A percentile compares a stretch with the other conserved stretches of the same genome.
phyloP scores from a whole-genome alignment of 257 asterid species.

The Eustoma russellianum region DNA sequence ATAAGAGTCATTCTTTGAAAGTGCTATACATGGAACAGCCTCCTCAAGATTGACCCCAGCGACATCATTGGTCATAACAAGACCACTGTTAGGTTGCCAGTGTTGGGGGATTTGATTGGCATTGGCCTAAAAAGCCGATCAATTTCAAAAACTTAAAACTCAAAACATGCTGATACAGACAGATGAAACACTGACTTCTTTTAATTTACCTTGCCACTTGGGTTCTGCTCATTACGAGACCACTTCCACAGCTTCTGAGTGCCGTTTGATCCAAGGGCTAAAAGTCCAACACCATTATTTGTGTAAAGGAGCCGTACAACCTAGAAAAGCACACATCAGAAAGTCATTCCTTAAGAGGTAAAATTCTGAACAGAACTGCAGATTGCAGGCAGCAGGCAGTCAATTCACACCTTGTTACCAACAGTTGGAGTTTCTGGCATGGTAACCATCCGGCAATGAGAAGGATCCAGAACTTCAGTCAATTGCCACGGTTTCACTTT shows the following conservation, averaged over 20 bases:
- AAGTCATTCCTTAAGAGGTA: slow-evolving; percentile 2
- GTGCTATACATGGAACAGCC: slow-evolving; percentile 34
- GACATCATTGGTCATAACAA: slow-evolving; percentile 26
- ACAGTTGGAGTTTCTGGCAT: slow-evolving; percentile 84
- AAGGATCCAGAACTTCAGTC: slow-evolving; percentile 79
- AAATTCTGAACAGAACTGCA: neutral
- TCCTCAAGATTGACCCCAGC: slow-evolving; percentile 27
- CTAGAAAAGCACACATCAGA: slow-evolving; percentile 23
- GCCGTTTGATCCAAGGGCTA: slow-evolving; percentile 94
- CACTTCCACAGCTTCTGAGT: slow-evolving; percentile 91
- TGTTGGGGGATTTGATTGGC: slow-evolving; percentile 26
- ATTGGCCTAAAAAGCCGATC: slow-evolving; percentile 19
- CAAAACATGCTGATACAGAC: neutral
- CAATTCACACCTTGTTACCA: slow-evolving; percentile 48
- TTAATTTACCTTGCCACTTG: slow-evolving; percentile 64
- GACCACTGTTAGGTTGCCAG: slow-evolving; percentile 34
- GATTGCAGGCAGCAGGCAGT: slow-evolving; percentile 2
- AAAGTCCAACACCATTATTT: slow-evolving; percentile 76
- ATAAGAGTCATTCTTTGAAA: slow-evolving; percentile 30
- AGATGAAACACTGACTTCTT: neutral
- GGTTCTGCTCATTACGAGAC: slow-evolving; percentile 84
- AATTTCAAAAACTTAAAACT: slow-evolving; percentile 10
- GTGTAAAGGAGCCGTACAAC: slow-evolving; percentile 95
- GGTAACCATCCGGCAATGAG: slow-evolving; percentile 74
- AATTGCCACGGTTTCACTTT: slow-evolving; percentile 77